Conservation (phyloP, 306 rosid genomes). For the Echinosophora koreensis region DNA sequence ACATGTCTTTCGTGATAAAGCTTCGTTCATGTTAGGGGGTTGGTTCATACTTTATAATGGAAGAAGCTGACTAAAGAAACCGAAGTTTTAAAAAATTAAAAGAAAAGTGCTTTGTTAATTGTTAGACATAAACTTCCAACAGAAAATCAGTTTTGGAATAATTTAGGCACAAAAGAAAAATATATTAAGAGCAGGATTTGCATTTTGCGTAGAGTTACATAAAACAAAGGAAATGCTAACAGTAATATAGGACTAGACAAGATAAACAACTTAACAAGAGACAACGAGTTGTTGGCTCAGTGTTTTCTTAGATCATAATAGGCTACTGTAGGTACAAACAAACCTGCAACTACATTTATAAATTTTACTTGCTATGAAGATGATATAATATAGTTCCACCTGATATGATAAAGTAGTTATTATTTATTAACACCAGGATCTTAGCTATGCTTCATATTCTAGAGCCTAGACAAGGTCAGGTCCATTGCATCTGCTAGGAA, state of each 20-base stretch:
- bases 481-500: conserved; percentile 80
- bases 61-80: no score
- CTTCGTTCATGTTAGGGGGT: no score
- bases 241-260: background rate
- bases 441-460: conserved; percentile 56
- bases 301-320: conserved; percentile 36
- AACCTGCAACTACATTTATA: conserved; percentile 17
- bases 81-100: no score
- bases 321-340: conserved; percentile 27
- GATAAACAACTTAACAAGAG: conserved; percentile 48
- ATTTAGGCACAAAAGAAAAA: background rate
- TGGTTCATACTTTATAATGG: no score
- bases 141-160: background rate
- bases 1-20: no score
- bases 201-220: background rate
- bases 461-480: conserved; percentile 62
- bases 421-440: conserved; percentile 11
- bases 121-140: background rate
- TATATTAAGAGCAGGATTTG: conserved; percentile 12
- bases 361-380: conserved; percentile 27
- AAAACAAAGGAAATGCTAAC: background rate
- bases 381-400: conserved; percentile 23
- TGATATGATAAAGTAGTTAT: conserved; percentile 17
- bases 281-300: conserved; percentile 83
- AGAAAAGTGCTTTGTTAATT: background rate